Percentiles rank a stretch among this genome's conserved stretches.
phyloP scores from a whole-genome alignment of 768 basidiomycete species.

The Mycena haematopus region DNA sequence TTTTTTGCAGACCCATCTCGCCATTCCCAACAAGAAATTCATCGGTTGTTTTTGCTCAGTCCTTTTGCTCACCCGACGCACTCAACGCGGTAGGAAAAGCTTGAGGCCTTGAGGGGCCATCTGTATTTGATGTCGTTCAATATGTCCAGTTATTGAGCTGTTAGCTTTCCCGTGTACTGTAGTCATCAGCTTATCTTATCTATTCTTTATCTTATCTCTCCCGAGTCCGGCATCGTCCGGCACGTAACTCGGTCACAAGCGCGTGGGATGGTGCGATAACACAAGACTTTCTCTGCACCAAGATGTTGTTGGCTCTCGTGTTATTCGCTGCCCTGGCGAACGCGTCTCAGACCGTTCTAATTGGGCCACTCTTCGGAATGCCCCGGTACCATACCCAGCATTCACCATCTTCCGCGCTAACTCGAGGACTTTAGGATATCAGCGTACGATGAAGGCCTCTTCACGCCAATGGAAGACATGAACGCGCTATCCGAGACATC shows the following conservation, averaged over 20 bases:
- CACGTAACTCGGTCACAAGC: too few relatives aligned
- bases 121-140: too few relatives aligned
- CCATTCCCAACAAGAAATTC: conserved; percentile 14
- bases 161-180: too few relatives aligned
- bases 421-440: not conserved
- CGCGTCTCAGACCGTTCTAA: conserved; percentile 13
- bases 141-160: too few relatives aligned
- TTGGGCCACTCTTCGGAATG: not conserved
- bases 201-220: not conserved
- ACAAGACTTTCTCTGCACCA: not conserved
- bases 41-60: conserved; percentile 11
- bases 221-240: not conserved
- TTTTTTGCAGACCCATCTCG: not conserved
- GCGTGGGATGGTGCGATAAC: not conserved
- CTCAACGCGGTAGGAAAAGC: too few relatives aligned
- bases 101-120: too few relatives aligned
- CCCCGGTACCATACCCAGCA: not conserved
- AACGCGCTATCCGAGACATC: conserved; percentile 34
- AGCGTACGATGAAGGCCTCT: conserved; percentile 29
- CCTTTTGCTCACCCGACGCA: not conserved
- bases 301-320: conserved; percentile 3
- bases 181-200: too few relatives aligned
- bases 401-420: not conserved
- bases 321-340: not conserved
- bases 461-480: conserved; percentile 29